phyloP scores from a whole-genome alignment of 306 rosid species.

The Canavalia gladiata region DNA sequence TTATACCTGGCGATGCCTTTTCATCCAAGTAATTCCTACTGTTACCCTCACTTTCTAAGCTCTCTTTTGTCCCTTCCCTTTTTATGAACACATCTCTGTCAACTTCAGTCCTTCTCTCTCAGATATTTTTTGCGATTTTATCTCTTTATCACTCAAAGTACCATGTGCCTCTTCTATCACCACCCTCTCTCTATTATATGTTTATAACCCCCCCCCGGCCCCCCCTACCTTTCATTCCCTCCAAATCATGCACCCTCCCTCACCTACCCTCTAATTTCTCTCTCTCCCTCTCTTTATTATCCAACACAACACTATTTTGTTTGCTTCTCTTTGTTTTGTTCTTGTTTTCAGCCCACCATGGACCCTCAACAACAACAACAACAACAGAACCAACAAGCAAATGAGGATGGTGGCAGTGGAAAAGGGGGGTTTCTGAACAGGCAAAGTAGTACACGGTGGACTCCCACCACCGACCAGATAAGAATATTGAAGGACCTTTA shows the following conservation, averaged over 20 bases:
- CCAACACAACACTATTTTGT: conserved; percentile 37
- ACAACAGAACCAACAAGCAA: conserved; percentile 41
- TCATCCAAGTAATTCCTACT: conserved; percentile 61
- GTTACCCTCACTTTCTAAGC: conserved; percentile 72
- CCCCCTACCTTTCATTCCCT: conserved; percentile 19
- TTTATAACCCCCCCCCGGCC: conserved; percentile 24
- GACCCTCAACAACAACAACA: conserved; percentile 53
- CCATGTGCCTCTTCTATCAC: conserved; percentile 38
- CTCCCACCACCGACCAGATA: conserved; percentile 94
- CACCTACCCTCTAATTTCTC: conserved; percentile 16
- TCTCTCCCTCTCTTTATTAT: conserved; percentile 17
- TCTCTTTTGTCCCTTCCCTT: conserved; percentile 96
- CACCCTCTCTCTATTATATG: background rate
- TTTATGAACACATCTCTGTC: conserved; percentile 79
- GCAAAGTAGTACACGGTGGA: conserved; percentile 94
- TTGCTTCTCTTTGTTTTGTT: conserved; percentile 51
- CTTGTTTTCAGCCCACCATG: conserved; percentile 48
- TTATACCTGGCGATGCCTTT: conserved; percentile 56
- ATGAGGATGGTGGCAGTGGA: conserved; percentile 57
- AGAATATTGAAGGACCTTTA: conserved; percentile 93
- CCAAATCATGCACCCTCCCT: conserved; percentile 47
- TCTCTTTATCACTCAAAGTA: conserved; percentile 65
- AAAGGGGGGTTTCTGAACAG: conserved; percentile 68
- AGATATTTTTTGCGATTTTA: conserved; percentile 77
- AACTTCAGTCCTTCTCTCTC: conserved; percentile 91